A percentile compares a stretch with the other conserved stretches of the same genome.
Evolutionary conservation across 371 early-diverging fungal species (phyloP).

Genomic region (Mucor lusitanicus): DNA sequence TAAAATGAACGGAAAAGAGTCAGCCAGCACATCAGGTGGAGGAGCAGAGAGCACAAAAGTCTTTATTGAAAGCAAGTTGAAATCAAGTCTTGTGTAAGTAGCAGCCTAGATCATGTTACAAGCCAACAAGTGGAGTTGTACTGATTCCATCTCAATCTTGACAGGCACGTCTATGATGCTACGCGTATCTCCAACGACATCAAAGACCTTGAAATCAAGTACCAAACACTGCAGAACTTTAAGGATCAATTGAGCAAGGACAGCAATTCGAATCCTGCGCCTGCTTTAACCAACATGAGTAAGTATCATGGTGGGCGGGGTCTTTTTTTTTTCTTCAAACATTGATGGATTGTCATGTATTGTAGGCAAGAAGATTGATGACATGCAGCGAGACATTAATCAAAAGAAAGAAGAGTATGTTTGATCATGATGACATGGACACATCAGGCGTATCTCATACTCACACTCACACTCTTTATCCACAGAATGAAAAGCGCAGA

Average conservation of each 20-base stretch:
- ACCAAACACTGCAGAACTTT: neutral
- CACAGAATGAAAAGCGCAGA: slow-evolving; percentile 1
- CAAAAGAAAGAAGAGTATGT: slow-evolving; percentile 5
- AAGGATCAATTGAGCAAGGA: neutral
- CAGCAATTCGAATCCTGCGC: neutral
- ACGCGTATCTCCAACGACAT: slow-evolving; percentile 11
- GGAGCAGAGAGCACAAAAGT: neutral
- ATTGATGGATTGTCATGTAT: neutral
- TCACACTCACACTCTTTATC: neutral
- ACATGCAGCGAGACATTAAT: neutral
- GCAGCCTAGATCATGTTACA: too few relatives aligned
- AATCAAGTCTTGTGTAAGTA: neutral
- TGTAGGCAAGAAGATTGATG: slow-evolving; percentile 3
- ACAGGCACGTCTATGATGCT: slow-evolving; percentile 12
- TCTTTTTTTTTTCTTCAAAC: neutral
- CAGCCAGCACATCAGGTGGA: neutral
- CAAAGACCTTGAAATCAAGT: neutral
- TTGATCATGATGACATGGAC: neutral
- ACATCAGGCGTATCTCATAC: neutral
- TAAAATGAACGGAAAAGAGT: neutral
- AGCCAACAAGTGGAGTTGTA: too few relatives aligned
- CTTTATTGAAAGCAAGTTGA: neutral
- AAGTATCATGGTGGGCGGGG: neutral
- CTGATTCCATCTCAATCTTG: neutral
- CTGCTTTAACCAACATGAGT: slow-evolving; percentile 3